Percentiles rank a stretch among this genome's conserved stretches.
phyloP scores from a whole-genome alignment of 2,329 filamentous ascomycete species.

The Paecilomyces sp. region DNA sequence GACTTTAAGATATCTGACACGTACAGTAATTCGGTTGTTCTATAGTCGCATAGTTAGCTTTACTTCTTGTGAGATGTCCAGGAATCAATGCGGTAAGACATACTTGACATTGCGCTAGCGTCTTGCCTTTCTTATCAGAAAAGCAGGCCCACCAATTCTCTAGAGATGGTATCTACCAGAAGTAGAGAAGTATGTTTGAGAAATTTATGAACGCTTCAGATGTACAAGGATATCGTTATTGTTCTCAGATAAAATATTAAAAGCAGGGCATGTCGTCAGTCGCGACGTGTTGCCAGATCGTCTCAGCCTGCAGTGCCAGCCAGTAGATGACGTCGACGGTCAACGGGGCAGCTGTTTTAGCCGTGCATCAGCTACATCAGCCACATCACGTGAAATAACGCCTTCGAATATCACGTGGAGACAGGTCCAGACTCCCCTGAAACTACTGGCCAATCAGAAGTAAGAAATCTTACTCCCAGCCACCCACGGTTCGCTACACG shows the following conservation, averaged over 20 bases:
- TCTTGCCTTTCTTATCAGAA: neutral
- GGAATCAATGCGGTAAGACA: neutral
- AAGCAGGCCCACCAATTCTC: neutral
- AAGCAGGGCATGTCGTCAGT: neutral
- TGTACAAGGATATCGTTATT: neutral
- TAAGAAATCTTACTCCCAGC: neutral
- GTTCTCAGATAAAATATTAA: neutral
- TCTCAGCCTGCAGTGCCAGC: neutral
- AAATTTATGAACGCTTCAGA: neutral
- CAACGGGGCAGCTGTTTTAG: neutral
- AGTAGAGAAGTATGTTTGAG: neutral
- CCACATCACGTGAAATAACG: too few species aligned
- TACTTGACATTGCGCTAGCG: neutral
- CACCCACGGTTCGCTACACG: neutral
- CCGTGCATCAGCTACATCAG: too few species aligned
- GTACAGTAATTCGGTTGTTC: conserved; percentile 36
- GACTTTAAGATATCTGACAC: conserved; percentile 4
- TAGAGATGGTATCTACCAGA: neutral
- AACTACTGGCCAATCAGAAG: neutral
- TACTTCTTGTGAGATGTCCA: neutral
- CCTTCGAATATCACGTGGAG: neutral
- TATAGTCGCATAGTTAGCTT: conserved; percentile 3
- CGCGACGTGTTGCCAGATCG: neutral
- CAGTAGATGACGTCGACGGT: neutral
- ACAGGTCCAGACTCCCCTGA: neutral